Conservation (phyloP, 1,139 yeast species). For the Debaryomyces robertsiae region DNA sequence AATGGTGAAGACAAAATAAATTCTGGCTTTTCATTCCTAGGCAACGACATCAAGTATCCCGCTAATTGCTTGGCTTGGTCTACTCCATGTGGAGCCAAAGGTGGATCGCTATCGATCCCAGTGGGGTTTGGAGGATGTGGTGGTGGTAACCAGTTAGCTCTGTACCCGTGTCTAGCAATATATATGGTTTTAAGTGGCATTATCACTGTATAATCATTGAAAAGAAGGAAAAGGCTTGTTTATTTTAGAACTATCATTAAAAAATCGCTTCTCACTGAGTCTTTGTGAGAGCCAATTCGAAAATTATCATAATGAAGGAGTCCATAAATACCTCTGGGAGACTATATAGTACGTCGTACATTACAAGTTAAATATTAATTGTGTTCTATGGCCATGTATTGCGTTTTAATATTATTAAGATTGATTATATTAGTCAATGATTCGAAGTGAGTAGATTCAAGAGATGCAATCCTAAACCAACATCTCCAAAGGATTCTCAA, state of each 20-base stretch:
- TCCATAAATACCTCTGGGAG: too few relatives aligned
- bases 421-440: too few relatives aligned
- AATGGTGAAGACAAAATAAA: constrained; percentile 79
- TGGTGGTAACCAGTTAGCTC: constrained; percentile 80
- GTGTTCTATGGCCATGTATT: neutral
- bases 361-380: too few relatives aligned
- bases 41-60: constrained; percentile 42
- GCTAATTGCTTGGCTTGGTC: constrained; percentile 80
- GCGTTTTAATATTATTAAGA: constrained; percentile 4
- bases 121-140: constrained; percentile 79
- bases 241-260: neutral
- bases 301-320: too few relatives aligned
- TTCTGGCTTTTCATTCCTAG: constrained; percentile 54
- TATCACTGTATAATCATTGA: neutral
- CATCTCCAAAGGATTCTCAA: constrained; percentile 96
- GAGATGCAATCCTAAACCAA: constrained; percentile 53
- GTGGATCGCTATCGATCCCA: constrained; percentile 80
- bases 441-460: neutral
- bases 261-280: neutral
- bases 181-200: constrained; percentile 52
- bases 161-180: constrained; percentile 71
- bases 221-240: constrained; percentile 2
- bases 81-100: constrained; percentile 76
- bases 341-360: too few relatives aligned
- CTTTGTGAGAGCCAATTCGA: too few relatives aligned